Evolutionary conservation across 768 basidiomycete genomes (phyloP), one percentile per base, ranked within the genome.

Genomic region (Galerina sulciceps): DNA sequence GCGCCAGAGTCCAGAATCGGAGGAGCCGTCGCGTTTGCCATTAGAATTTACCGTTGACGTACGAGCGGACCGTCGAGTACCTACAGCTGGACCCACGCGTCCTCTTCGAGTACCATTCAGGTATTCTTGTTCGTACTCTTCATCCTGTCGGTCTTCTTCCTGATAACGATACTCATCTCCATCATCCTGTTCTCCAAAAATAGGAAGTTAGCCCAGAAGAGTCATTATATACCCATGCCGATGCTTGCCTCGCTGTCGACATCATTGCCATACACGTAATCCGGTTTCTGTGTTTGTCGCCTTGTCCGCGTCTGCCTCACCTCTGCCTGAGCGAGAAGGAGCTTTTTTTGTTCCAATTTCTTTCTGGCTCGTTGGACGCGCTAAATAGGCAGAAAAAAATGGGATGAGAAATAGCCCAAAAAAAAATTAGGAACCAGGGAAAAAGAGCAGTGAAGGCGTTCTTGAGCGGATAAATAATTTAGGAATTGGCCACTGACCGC

Each of bases 301-400:
- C 91, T 82, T 17, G 92, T 93, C 59, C 93, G 82, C 23, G 91
- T 93, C 72, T 88, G 85, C 60, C 91, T 84, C 58, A 92, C 75
- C 70, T 93, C 91, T 37, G 89, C 86, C 70, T 92, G 90, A 17
- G 87, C 90, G 62, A 88, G 75, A 57, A 87, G 75, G 38, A 85
- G 69, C 44, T 84, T 79, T 46, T 81, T 81, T 68, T 90, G 86
- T 67, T 92, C 86, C 48, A 90, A 79, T 74, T 86, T 89, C 75
- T 81, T 85, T 60, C 86, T 82, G 20, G 80, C 85, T 68, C 82
- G 87, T 69, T 86, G 85, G 40, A 92, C 83, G 53, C 91, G 85
- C 93, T 94, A 65, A 50, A 67, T 50, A 57, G 10, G 57, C 38
- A 50, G 20, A 48, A 45, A 34, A 45, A 55, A 61, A 54, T 43